Base-by-base conservation (phyloP, 2,329 filamentous ascomycete genomes). In the Myotisia sp. region DNA sequence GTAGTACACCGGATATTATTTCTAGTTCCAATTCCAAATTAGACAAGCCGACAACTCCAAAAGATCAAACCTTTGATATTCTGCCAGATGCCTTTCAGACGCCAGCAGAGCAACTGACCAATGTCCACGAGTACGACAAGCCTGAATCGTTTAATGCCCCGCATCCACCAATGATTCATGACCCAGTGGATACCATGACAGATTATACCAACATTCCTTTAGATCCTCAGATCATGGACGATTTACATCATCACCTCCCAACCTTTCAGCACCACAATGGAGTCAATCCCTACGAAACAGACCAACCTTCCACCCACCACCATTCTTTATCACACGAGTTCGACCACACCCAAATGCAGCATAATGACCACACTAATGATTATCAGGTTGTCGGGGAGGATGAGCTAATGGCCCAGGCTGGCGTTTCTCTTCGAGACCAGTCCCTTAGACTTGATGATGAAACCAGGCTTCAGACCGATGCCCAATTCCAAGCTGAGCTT, bases 171-270 rank as follows among this genome's bases (percentile, higher is more conserved):
- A 50, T 55, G 37, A 51, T 58, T 2, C 50, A 55, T 36, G 50
- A 54, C 29, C 39, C 47, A 5, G 50, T 58, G 24, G 53, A 58
- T 24, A 47, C 55, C 14, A 58, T 64, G 43, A 47, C 54, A 14
- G 52, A 57, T 20, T 64, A 61, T 37, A 53, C 62, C 39, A 59
- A 67, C 26, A 60, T 75, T 52, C 70, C 71, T 2, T 62, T 74
- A 26, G 72, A 77, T 39, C 71, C 72, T 2, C 70, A 71, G 23
- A 71, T 76, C 30, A 74, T 75, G 62, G 60, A 65, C 42, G 63
- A 66, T 42, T 54, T 67, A 18, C 56, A 63, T 28, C 51, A 60
- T 21, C 60, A 63, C 34, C 49, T 65, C 3, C 48, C 56, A 20
- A 48, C 56, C 13, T 60, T 58, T 29, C 56, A 56, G 33, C 48